These are phyloP conservation scores for Sporisorium sorghi DNA, from an alignment of 1,284 basidiomycete species.

Conservation along the genomic window DNA sequence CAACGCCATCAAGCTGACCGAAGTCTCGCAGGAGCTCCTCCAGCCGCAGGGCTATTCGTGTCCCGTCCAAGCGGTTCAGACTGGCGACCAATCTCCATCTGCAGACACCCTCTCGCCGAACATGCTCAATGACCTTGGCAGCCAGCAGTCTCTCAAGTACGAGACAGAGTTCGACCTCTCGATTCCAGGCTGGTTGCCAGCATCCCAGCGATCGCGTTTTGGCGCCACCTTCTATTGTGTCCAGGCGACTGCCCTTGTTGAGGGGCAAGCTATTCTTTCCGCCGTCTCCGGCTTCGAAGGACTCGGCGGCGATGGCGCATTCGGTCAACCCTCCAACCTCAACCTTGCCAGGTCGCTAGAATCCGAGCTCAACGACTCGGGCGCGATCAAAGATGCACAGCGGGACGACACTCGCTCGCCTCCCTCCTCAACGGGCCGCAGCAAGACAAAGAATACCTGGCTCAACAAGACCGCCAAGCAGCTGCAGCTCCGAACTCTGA, in stretches of 20 bases:
- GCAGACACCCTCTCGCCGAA: conserved; percentile 1
- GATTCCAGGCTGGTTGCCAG: conserved; percentile 67
- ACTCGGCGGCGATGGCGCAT: conserved; percentile 2
- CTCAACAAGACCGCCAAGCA: conserved; percentile 59
- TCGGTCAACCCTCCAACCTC: not conserved
- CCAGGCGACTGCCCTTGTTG: conserved; percentile 50
- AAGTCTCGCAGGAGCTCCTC: conserved; percentile 56
- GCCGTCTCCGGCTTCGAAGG: conserved; percentile 26
- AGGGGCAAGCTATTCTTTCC: conserved; percentile 34
- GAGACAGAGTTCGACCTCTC: conserved; percentile 66
- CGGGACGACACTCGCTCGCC: conserved; percentile 6
- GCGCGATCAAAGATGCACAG: not conserved
- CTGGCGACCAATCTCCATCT: conserved; percentile 11
- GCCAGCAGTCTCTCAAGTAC: conserved; percentile 41
- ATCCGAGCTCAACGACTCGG: conserved; percentile 17
- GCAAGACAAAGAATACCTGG: conserved; percentile 52
- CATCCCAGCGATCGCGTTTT: conserved; percentile 60
- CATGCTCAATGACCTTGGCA: not conserved
- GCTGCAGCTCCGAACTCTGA: conserved; percentile 40
- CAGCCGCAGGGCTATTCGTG: conserved; percentile 40
- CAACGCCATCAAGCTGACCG: conserved; percentile 58
- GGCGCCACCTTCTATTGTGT: conserved; percentile 67
- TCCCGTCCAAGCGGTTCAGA: conserved; percentile 18
- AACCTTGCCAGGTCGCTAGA: conserved; percentile 30
- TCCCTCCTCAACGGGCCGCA: not conserved